Conservation (phyloP, 306 rosid species). For the Macrotyloma uniflorum region DNA sequence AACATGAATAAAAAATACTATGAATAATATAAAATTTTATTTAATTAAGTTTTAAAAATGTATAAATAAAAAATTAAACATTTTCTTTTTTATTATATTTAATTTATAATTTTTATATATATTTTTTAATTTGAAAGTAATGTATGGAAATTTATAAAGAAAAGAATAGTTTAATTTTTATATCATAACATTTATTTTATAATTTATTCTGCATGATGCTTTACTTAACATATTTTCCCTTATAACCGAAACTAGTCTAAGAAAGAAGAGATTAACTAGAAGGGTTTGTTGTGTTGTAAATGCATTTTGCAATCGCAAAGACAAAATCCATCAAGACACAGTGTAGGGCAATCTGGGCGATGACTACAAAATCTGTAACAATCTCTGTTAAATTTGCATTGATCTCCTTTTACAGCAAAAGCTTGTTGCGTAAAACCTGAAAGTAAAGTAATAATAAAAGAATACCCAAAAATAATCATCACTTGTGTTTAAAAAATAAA, state of each 20-base stretch:
- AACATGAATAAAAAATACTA: too few relatives aligned
- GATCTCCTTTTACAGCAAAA: not conserved
- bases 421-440: constrained; percentile 8
- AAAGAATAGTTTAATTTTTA: too few relatives aligned
- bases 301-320: not conserved
- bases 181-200: too few relatives aligned
- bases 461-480: not conserved
- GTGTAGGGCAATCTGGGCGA: not conserved
- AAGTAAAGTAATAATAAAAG: not conserved
- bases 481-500: not conserved
- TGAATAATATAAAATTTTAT: too few relatives aligned
- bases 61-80: too few relatives aligned
- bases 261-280: not conserved
- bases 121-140: too few relatives aligned
- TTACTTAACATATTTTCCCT: not conserved
- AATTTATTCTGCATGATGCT: not conserved
- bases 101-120: too few relatives aligned
- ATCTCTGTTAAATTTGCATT: not conserved
- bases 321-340: not conserved
- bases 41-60: too few relatives aligned
- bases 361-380: not conserved
- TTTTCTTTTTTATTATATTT: too few relatives aligned
- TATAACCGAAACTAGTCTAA: not conserved
- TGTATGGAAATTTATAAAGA: too few relatives aligned
- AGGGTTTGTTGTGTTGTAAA: not conserved